Base-by-base conservation (phyloP, 2,329 filamentous ascomycete species). In the Chalaropsis thielavioides region DNA sequence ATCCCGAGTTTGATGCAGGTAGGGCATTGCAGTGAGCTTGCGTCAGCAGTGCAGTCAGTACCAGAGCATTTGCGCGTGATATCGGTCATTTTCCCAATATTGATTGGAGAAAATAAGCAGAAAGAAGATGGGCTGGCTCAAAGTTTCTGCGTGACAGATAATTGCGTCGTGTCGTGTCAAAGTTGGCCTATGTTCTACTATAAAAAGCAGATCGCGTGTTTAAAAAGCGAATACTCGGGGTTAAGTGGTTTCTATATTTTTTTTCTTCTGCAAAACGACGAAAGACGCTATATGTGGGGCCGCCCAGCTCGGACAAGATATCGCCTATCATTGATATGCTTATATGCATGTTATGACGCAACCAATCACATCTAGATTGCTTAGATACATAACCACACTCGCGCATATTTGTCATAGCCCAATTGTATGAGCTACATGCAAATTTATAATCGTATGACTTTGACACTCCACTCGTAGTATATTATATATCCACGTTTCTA, bases 1-100 rank as follows among this genome's bases (percentile, higher is more conserved):
- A 86, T 87, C 64, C 88, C 89, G 56, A 92, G 79, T 77, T 96
- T 96, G 72, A 96, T 81, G 74, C 94, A 99, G 61, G 90, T 97
- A 64, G 94, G 94, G 76, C 94, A 99, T 75, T 97, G 92, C 59
- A 99, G 79, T 64, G 86, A 80, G 67, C 90, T 87, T 66, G 92
- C 92, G 69, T 92, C 87, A 69, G 96, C 96, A 49, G 83, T 80
- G 80, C 94, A 99, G 75, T 95, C 90, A 66, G 80, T 80, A 61
- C 94, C 89, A 64, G 87, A 80, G 74, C 94, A 99, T 76, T 86
- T 87, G 73, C 83, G 84, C 76, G 84, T 83, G 54, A 77, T 71
- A 24, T 74, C 73, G 59, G 78, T 71, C 76, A 82, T 80, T 72
- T 71, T 75, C 71, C 31, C 27, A 11, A 24, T 17, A 11, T 56